A percentile compares a stretch with the other conserved stretches of the same genome.
These are phyloP conservation scores for Fusarium pseudocircinatum DNA, from an alignment of 2,329 filamentous ascomycete species.

Conservation along the genomic window DNA sequence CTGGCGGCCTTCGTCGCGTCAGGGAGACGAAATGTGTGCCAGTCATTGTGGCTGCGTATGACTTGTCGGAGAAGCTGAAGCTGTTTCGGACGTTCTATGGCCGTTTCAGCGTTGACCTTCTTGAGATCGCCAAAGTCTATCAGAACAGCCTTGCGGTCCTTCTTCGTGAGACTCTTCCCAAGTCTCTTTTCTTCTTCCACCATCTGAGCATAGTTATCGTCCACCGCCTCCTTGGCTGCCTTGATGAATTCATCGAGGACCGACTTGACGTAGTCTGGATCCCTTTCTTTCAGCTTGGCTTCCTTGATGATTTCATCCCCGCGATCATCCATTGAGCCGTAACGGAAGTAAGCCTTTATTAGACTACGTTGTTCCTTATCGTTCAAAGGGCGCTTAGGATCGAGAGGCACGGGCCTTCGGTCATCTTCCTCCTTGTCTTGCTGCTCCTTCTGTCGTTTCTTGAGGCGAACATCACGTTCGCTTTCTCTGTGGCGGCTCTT, in stretches of 20 bases:
- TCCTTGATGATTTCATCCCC: constrained; percentile 88
- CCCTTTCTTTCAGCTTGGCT: constrained; percentile 83
- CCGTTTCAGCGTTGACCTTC: constrained; percentile 94
- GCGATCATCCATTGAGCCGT: constrained; percentile 88
- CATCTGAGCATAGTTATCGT: constrained; percentile 75
- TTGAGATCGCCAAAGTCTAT: constrained; percentile 95
- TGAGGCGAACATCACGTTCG: constrained; percentile 72
- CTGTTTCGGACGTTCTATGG: constrained; percentile 89
- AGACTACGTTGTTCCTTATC: constrained; percentile 95
- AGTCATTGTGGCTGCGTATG: constrained; percentile 73
- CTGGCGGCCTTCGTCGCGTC: constrained; percentile 93
- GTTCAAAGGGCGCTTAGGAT: constrained; percentile 88
- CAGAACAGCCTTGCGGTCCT: constrained; percentile 95
- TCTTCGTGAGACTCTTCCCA: constrained; percentile 89
- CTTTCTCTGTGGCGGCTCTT: constrained; percentile 66
- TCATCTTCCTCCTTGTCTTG: constrained; percentile 74
- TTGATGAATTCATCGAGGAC: constrained; percentile 80
- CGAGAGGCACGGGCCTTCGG: constrained; percentile 75
- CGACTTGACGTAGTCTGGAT: constrained; percentile 79
- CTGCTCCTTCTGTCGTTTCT: constrained; percentile 73
- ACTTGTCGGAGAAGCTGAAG: constrained; percentile 84
- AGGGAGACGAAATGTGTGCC: constrained; percentile 82
- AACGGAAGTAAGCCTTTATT: constrained; percentile 89
- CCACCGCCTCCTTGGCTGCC: constrained; percentile 66
- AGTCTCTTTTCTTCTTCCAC: constrained; percentile 83